Evolutionary conservation across 2,329 filamentous ascomycete species (phyloP).

Genomic region (Fusarium burgessii): DNA sequence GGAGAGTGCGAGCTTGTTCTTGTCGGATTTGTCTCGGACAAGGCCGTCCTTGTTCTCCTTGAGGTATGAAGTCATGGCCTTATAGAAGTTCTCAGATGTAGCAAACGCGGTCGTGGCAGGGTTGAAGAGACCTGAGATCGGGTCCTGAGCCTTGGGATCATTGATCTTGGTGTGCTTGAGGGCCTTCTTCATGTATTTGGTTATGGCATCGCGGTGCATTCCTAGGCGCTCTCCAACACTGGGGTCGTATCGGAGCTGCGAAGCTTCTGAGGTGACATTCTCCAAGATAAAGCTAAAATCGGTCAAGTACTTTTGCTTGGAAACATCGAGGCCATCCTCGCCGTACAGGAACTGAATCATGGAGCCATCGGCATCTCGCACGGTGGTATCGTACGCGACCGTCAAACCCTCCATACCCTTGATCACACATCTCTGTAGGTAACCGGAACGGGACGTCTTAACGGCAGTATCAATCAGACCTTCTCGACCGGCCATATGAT

Average conservation of each 20-base stretch:
- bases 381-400: constrained; percentile 93
- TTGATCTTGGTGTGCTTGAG: constrained; percentile 76
- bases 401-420: constrained; percentile 98
- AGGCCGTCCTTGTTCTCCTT: constrained; percentile 78
- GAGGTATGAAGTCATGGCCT: constrained; percentile 78
- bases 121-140: constrained; percentile 77
- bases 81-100: constrained; percentile 88
- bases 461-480: constrained; percentile 98
- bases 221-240: constrained; percentile 60
- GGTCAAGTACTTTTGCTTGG: constrained; percentile 90
- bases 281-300: constrained; percentile 92
- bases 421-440: constrained; percentile 95
- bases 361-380: constrained; percentile 92
- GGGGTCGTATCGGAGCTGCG: constrained; percentile 77
- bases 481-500: constrained; percentile 99
- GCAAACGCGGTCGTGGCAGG: constrained; percentile 85
- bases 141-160: constrained; percentile 74
- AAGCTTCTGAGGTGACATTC: constrained; percentile 84
- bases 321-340: constrained; percentile 94
- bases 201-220: constrained; percentile 69
- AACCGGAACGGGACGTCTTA: constrained; percentile 97
- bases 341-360: constrained; percentile 97
- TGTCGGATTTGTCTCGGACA: constrained; percentile 60
- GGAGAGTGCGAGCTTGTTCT: constrained; percentile 42
- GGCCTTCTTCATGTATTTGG: constrained; percentile 84